A percentile compares a stretch with the other conserved stretches of the same genome.
phyloP scores from a whole-genome alignment of 1,139 yeast genomes.

The Yamadazyma dushanensis region DNA sequence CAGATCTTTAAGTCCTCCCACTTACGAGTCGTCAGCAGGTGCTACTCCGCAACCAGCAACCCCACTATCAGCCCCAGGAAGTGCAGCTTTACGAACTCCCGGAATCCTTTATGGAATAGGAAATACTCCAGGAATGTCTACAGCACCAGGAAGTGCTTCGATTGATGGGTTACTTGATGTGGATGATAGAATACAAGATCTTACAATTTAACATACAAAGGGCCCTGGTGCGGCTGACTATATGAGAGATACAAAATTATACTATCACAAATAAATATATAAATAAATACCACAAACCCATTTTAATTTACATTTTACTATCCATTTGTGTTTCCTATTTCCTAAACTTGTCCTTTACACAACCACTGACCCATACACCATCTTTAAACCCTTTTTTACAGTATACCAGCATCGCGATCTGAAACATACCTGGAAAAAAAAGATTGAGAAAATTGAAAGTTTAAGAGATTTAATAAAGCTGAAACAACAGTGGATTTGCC shows the following conservation, averaged over 20 bases:
- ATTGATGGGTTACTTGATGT: conserved; percentile 32
- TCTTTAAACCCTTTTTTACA: too few relatives aligned
- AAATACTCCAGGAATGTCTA: conserved; percentile 33
- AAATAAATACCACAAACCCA: neutral
- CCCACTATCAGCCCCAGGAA: conserved; percentile 12
- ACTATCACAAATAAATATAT: neutral
- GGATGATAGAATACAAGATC: conserved; percentile 39
- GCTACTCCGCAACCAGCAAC: conserved; percentile 13
- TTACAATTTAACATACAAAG: conserved; percentile 14
- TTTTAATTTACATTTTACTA: neutral
- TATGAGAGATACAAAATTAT: neutral
- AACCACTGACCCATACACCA: too few relatives aligned
- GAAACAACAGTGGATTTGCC: too few relatives aligned
- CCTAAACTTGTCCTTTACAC: too few relatives aligned
- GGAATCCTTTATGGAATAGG: conserved; percentile 47
- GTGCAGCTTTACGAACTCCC: conserved; percentile 14
- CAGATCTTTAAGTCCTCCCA: conserved; percentile 81
- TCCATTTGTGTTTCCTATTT: too few relatives aligned
- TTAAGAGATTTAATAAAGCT: too few relatives aligned
- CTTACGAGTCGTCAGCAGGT: conserved; percentile 43
- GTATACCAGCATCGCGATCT: too few relatives aligned
- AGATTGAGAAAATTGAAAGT: too few relatives aligned
- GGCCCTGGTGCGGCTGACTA: neutral
- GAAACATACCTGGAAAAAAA: too few relatives aligned
- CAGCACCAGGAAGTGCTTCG: conserved; percentile 8